Conservation (phyloP, 208 protist genomes). For the Plasmodiophora brassicae region DNA sequence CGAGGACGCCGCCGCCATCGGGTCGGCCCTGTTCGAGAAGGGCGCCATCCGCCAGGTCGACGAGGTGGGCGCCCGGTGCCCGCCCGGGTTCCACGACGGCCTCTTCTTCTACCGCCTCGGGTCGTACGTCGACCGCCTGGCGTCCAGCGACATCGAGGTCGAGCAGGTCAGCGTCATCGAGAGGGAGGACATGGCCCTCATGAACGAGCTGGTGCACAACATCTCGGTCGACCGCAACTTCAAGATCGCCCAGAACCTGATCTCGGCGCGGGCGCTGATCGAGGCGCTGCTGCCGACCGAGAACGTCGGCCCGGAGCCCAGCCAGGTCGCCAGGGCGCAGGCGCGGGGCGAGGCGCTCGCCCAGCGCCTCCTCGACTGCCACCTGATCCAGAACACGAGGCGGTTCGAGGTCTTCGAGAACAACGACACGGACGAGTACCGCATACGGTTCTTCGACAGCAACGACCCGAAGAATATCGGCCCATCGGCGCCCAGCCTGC, state of each 20-base stretch:
- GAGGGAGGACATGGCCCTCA: neutral
- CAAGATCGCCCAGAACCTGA: neutral
- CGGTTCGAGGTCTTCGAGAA: neutral
- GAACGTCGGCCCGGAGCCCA: neutral
- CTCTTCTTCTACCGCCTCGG: neutral
- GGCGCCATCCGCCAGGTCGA: neutral
- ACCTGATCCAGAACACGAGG: neutral
- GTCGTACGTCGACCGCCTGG: neutral
- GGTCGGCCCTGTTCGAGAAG: neutral
- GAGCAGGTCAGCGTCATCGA: neutral
- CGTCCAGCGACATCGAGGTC: neutral
- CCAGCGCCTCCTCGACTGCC: neutral
- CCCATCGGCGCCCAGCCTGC: neutral
- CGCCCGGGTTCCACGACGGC: neutral
- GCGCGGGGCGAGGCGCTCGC: neutral
- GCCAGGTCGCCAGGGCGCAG: neutral
- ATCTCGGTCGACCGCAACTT: neutral
- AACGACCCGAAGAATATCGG: constrained; percentile 10
- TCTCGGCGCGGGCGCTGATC: neutral
- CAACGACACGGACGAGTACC: neutral
- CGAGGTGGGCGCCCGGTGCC: neutral
- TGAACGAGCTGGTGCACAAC: neutral
- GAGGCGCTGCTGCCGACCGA: neutral
- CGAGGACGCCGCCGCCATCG: neutral
- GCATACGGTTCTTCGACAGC: neutral